phyloP scores from a whole-genome alignment of 2,329 filamentous ascomycete genomes.

The Fusarium duplospermum region DNA sequence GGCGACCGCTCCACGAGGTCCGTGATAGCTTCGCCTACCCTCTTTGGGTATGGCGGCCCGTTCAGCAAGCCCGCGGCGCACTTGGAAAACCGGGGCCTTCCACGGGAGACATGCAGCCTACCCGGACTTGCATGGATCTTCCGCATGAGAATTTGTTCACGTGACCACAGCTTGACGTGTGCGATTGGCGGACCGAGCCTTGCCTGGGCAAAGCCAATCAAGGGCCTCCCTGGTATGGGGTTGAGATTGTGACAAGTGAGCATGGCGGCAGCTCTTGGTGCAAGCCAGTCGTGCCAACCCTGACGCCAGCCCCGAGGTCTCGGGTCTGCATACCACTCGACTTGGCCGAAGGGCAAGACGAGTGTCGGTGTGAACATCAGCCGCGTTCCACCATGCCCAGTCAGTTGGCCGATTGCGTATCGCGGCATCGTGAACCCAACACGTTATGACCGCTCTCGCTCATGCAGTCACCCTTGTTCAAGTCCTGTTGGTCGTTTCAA shows the following conservation, averaged over 20 bases:
- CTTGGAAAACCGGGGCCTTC: slow-evolving; percentile 45
- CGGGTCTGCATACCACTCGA: slow-evolving; percentile 22
- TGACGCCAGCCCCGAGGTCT: slow-evolving; percentile 38
- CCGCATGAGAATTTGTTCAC: slow-evolving; percentile 51
- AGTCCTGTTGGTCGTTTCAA: neutral
- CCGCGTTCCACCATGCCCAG: slow-evolving; percentile 11
- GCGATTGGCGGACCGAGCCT: slow-evolving; percentile 55
- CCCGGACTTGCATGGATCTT: slow-evolving; percentile 46
- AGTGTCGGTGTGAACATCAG: slow-evolving; percentile 36
- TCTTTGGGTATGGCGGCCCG: slow-evolving; percentile 39
- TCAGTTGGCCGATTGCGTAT: slow-evolving; percentile 18
- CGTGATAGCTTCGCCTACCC: slow-evolving; percentile 35
- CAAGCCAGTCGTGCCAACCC: slow-evolving; percentile 29
- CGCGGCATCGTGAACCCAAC: slow-evolving; percentile 1
- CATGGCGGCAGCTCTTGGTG: slow-evolving; percentile 27
- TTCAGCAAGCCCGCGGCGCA: slow-evolving; percentile 33
- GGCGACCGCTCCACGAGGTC: slow-evolving; percentile 23
- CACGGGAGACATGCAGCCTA: slow-evolving; percentile 50
- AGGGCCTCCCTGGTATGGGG: slow-evolving; percentile 17
- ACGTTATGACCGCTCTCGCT: neutral
- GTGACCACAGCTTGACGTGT: slow-evolving; percentile 50
- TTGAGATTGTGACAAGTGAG: slow-evolving; percentile 36
- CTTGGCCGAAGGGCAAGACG: slow-evolving; percentile 1
- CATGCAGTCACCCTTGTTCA: slow-evolving; percentile 4
- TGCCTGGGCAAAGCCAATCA: slow-evolving; percentile 45